phyloP scores from a whole-genome alignment of 805 yeast species.

The Metschnikowia cerradonensis region DNA sequence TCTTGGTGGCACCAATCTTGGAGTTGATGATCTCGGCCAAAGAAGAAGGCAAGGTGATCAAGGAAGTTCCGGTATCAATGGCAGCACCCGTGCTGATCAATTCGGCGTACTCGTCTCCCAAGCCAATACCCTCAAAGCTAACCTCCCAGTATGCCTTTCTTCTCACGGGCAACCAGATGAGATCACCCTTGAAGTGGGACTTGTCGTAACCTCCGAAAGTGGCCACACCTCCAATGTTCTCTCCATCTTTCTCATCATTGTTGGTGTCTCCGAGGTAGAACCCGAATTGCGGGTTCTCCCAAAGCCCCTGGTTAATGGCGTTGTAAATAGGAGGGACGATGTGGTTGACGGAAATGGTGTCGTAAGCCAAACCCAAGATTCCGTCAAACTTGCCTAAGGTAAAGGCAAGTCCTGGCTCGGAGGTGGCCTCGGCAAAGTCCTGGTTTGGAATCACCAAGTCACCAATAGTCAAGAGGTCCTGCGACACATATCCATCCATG shows the following conservation, averaged over 20 bases:
- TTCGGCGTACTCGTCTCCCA: conserved; percentile 88
- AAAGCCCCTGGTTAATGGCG: conserved; percentile 74
- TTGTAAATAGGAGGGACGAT: conserved; percentile 93
- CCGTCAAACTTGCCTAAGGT: conserved; percentile 99
- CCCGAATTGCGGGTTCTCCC: conserved; percentile 82
- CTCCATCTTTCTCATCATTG: conserved; percentile 68
- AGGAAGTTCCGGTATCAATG: conserved; percentile 96
- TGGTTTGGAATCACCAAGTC: conserved; percentile 81
- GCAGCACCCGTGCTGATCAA: conserved; percentile 89
- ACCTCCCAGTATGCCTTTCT: conserved; percentile 99
- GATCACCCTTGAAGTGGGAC: conserved; percentile 70
- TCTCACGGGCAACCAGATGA: conserved; percentile 96
- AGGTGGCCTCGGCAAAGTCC: conserved; percentile 95
- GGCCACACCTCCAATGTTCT: conserved; percentile 80
- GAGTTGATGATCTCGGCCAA: conserved; percentile 93
- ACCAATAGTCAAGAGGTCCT: conserved; percentile 78
- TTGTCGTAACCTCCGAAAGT: conserved; percentile 94
- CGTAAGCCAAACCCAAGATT: conserved; percentile 91
- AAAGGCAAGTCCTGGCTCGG: conserved; percentile 95
- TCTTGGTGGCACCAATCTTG: conserved; percentile 94
- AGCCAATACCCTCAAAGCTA: conserved; percentile 79
- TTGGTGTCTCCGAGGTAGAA: conserved; percentile 83
- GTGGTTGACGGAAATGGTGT: conserved; percentile 81
- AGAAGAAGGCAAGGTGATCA: conserved; percentile 91
- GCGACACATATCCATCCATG: conserved; percentile 86